A percentile compares a stretch with the other conserved stretches of the same genome.
Conservation (phyloP, 2,329 filamentous ascomycete species). For the Ceratocystis eucalypticola region DNA sequence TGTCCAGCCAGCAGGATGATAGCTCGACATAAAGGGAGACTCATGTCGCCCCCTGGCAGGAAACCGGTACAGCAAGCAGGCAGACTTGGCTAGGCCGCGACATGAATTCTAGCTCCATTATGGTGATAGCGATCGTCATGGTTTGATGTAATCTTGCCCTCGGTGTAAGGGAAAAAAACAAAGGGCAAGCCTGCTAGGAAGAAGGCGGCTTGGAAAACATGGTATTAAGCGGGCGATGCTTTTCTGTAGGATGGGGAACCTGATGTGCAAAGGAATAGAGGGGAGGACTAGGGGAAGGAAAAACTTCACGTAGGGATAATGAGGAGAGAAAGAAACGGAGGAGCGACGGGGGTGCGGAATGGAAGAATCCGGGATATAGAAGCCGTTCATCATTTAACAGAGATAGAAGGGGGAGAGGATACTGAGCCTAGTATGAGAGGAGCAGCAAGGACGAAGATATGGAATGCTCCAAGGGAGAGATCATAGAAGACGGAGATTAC, state of each 20-base stretch:
- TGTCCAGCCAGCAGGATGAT: neutral
- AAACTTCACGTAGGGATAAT: neutral
- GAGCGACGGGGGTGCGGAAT: neutral
- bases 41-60: neutral
- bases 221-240: neutral
- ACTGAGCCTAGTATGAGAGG: neutral
- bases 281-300: neutral
- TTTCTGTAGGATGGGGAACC: too few relatives aligned
- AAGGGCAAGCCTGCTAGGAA: neutral
- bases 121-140: slow-evolving; percentile 3
- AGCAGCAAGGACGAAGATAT: neutral
- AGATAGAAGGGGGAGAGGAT: neutral
- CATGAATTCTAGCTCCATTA: neutral
- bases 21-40: neutral
- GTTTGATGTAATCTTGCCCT: neutral
- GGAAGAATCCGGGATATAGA: neutral
- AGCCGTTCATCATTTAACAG: neutral
- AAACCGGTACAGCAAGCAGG: slow-evolving; percentile 6
- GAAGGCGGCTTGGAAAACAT: neutral
- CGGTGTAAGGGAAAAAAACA: neutral
- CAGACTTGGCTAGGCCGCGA: neutral
- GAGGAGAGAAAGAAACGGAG: neutral
- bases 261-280: neutral
- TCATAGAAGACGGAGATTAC: slow-evolving; percentile 1
- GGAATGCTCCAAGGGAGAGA: neutral